Conservation (phyloP, 1,284 basidiomycete genomes). For the Apiotrichum laibachii region DNA sequence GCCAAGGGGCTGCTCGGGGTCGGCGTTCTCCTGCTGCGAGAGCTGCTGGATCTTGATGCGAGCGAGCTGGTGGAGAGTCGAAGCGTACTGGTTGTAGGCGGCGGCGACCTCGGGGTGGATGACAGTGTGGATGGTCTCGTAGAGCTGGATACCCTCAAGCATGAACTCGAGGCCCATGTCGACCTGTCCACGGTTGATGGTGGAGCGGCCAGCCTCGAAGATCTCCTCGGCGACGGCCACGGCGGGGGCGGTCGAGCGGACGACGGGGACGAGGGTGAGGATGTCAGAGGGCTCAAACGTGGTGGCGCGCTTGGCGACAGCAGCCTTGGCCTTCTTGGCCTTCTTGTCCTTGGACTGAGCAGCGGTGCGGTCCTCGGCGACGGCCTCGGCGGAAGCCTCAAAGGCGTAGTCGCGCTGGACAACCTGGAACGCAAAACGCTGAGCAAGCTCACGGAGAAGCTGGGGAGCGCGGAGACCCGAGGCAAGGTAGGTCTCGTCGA, state of each 20-base stretch:
- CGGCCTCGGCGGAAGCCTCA: slow-evolving; percentile 27
- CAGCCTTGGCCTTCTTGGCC: slow-evolving; percentile 40
- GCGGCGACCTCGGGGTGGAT: slow-evolving; percentile 59
- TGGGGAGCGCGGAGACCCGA: slow-evolving; percentile 51
- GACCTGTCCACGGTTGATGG: slow-evolving; percentile 55
- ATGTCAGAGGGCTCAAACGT: slow-evolving; percentile 57
- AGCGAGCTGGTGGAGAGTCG: slow-evolving; percentile 53
- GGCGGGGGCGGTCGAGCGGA: slow-evolving; percentile 56
- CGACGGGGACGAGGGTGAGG: slow-evolving; percentile 56
- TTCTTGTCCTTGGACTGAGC: slow-evolving; percentile 36
- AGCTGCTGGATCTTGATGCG: slow-evolving; percentile 50
- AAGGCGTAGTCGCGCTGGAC: slow-evolving; percentile 55
- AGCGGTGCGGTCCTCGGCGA: slow-evolving; percentile 20
- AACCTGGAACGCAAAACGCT: slow-evolving; percentile 58
- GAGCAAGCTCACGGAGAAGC: slow-evolving; percentile 56
- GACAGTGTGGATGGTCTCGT: slow-evolving; percentile 59
- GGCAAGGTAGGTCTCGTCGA: slow-evolving; percentile 51
- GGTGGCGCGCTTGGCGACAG: slow-evolving; percentile 28
- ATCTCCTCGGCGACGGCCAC: slow-evolving; percentile 57
- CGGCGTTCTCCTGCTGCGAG: slow-evolving; percentile 35
- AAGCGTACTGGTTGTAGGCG: slow-evolving; percentile 56
- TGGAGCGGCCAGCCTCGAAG: slow-evolving; percentile 56
- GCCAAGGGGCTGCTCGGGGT: slow-evolving; percentile 47
- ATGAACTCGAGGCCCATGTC: slow-evolving; percentile 57
- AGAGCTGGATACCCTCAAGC: slow-evolving; percentile 57